Evolutionary conservation across 2,329 filamentous ascomycete genomes (phyloP), one percentile per base, ranked within the genome.

Genomic region (Botrytis fragariae): DNA sequence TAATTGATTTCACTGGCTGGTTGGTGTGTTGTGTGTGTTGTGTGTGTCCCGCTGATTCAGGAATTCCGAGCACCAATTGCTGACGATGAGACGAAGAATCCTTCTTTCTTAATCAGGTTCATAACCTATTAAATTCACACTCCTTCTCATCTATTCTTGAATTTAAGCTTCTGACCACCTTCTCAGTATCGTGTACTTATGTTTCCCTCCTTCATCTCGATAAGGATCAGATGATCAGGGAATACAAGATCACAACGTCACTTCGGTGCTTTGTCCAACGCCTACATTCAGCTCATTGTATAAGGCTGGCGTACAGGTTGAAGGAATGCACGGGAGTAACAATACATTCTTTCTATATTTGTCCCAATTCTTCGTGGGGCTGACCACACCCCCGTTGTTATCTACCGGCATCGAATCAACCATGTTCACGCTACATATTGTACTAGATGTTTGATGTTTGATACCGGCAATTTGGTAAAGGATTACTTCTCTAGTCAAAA

Each of bases 1-100:
- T 8, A 6, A 51, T 29, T 12, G 8, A 8, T 32, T 44, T 32
- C 18, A 45, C 29, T 64, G n/a, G 62, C n/a, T 32, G 12, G 25
- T 25, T 16, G 18, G n/a, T 14, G 12, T 22, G 22, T 16, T 22
- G 29, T 35, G n/a, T 14, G 12, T 22, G 22, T 16, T 22, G 29
- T 35, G 6, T 29, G 51, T 39, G 64, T 68, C 45, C 35, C 32
- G 25, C 5, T 18, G 10, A 25, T 39, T 61, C 59, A n/a, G 14
- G 35, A 18, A 62, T 62, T 62, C 32, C 25, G 22, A 39, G 35
- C 37, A 63, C 25, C 61, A 32, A 42, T 42, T 64, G 45, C 48
- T 68, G 64, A 57, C 48, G 57, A 68, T 7, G 25, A 62, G 65
- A 57, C 22, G 35, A 54, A 68, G n/a, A 51, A 68, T 42, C 9